phyloP scores from a whole-genome alignment of 257 asterid genomes.

The Salvia hispanica region DNA sequence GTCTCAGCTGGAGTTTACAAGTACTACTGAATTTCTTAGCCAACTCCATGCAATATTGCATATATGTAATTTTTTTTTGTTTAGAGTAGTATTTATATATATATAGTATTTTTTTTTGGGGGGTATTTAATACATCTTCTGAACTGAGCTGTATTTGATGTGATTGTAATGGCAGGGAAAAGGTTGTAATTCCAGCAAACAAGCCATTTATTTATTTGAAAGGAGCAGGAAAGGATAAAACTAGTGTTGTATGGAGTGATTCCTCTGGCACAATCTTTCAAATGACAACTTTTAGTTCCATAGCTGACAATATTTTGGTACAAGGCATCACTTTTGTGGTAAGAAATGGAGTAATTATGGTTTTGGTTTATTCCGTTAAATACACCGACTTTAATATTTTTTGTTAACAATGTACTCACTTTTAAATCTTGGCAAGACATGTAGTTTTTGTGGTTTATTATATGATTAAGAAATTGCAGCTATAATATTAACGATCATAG shows the following conservation, averaged over 20 bases:
- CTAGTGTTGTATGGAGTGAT: constrained; percentile 40
- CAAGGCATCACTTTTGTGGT: constrained; percentile 40
- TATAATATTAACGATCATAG: too few species aligned
- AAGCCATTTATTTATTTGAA: constrained; percentile 47
- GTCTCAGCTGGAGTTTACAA: constrained; percentile 53
- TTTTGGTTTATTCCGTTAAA: neutral
- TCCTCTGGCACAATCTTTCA: constrained; percentile 27
- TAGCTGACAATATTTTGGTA: constrained; percentile 46
- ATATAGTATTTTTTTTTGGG: too few species aligned
- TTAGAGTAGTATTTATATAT: too few species aligned
- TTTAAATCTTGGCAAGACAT: neutral
- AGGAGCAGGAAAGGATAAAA: constrained; percentile 43
- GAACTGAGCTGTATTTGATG: too few species aligned
- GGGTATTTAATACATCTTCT: too few species aligned
- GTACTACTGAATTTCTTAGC: constrained; percentile 26
- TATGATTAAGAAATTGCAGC: too few species aligned
- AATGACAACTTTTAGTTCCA: constrained; percentile 43
- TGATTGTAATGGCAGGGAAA: constrained; percentile 32
- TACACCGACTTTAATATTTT: too few species aligned
- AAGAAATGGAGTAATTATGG: neutral
- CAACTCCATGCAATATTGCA: neutral
- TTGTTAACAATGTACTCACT: neutral
- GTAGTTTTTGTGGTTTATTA: too few species aligned
- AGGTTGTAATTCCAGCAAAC: constrained; percentile 39
- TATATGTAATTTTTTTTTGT: neutral